Evolutionary conservation across 2,329 filamentous ascomycete species (phyloP), one percentile per base, ranked within the genome.

Genomic region (Fonsecaea multimorphosa): DNA sequence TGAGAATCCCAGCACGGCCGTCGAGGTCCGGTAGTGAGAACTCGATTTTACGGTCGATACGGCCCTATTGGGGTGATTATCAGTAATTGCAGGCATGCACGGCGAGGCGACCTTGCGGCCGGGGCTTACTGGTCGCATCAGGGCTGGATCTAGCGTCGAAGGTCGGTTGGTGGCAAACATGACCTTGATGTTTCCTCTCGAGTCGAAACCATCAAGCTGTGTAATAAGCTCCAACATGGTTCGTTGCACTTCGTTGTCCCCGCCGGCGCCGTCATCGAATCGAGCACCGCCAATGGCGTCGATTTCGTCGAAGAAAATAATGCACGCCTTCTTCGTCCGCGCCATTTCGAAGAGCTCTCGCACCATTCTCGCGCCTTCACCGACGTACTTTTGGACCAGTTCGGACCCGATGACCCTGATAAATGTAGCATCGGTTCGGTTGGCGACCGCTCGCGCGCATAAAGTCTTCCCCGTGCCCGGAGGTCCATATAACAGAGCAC

Each of bases 231-330:
- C 94, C 84, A 98, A 82, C 94, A 98, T 98, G 71, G 94, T 98
- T 82, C 94, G 86, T 80, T 98, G 94, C 6, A 98, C 94, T 79
- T 98, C 94, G 77, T 98, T 98, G 80, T 98, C 94, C 75, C 94
- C 94, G 73, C 94, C 94, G 69, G 94, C 94, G 71, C 94, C 94
- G 73, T 98, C 94, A 75, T 98, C 94, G 77, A 98, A 97, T 79
- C 94, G 92, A 44, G 94, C 94, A 73, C 94, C 94, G 76, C 94
- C 94, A 62, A 98, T 92, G 56, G 94, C 94, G 78, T 98, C 94
- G 69, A 98, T 95, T 82, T 99, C 95, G 78, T 99, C 95, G 76
- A 97, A 96, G 88, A 99, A 99, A 82, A 99, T 99, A 77, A 99
- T 99, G 80, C 95, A 99, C 0, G 95, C 95, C 82, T 99, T 99